Base-by-base conservation (phyloP, 179 eudicot genomes). In the Silene noctiflora region DNA sequence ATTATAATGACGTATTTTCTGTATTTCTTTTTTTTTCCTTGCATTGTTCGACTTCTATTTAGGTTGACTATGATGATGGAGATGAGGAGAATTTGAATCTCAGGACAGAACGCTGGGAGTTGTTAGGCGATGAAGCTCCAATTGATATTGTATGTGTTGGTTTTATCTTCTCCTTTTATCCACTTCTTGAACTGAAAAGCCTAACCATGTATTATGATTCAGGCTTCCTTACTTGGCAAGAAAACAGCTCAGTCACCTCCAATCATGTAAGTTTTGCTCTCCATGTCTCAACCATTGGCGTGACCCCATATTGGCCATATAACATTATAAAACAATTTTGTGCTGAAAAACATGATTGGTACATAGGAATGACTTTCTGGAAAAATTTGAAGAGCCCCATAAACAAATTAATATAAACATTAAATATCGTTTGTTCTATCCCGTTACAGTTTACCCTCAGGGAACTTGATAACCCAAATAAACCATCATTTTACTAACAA, bases 21-120 rank as follows among this genome's bases (percentile, higher is more conserved):
- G 13, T 68, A n/a, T 68, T n/a, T 21, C 27, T 48, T 3, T 8
- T 3, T 8, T 4, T 44, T 17, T 80, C 21, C 22, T 35, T 3
- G 21, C 67, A 74, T 66, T 56, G 5, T 65, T 33, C 42, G 67
- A 75, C 24, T 56, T 42, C 33, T 71, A n/a, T 59, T 72, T 72
- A 83, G 82, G 86, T 88, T 62, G 78, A 77, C 6, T 88, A 86
- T 71, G 85, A 82, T 69, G 91, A 88, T 66, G 87, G 83, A 27
- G 89, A 86, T 48, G 79, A 61, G 51, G 91, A 88, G 77, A 42
- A 68, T 21, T 48, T 86, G 62, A 77, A 82, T 73, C 85, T 88
- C 13, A 67, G 78, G 44, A 60, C 75, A 65, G 89, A 88, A 78
- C 71, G 53, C 22, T 86, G 88, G 88, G 85, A 86, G 73, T 75